These are phyloP conservation scores for Cryptococcus wingfieldii DNA, from an alignment of 1,284 basidiomycete genomes.

Conservation along the genomic window DNA sequence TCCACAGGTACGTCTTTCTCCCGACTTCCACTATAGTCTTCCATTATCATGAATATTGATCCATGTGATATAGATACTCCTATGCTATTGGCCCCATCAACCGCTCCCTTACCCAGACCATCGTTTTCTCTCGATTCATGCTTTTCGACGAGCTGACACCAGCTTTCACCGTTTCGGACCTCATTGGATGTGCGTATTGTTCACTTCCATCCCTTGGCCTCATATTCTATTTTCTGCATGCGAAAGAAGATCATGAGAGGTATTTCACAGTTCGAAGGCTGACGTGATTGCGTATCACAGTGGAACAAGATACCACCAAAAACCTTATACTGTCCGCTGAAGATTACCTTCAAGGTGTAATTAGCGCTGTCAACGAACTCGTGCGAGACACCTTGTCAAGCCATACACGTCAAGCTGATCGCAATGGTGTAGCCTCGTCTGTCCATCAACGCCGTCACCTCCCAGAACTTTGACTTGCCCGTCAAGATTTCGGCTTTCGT, in stretches of 20 bases:
- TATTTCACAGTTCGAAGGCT: not conserved
- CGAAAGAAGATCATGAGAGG: not conserved
- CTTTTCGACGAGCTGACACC: slow-evolving; percentile 44
- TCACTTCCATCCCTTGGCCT: not conserved
- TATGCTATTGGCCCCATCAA: slow-evolving; percentile 39
- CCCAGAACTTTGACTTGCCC: slow-evolving; percentile 46
- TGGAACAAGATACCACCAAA: slow-evolving; percentile 31
- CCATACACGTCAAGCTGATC: not conserved
- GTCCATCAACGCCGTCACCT: slow-evolving; percentile 48
- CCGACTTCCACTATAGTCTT: not conserved
- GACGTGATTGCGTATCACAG: slow-evolving; percentile 12
- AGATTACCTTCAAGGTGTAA: slow-evolving; percentile 50
- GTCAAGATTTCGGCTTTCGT: slow-evolving; percentile 48
- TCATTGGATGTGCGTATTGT: slow-evolving; percentile 42
- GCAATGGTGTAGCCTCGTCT: slow-evolving; percentile 37
- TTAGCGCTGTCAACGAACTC: slow-evolving; percentile 49
- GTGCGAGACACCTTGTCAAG: slow-evolving; percentile 1
- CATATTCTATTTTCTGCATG: too few relatives aligned
- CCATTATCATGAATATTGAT: not conserved
- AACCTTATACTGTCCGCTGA: slow-evolving; percentile 44
- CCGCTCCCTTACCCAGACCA: slow-evolving; percentile 38
- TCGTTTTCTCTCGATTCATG: slow-evolving; percentile 45
- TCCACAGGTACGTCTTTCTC: slow-evolving; percentile 34
- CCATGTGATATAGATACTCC: slow-evolving; percentile 30
- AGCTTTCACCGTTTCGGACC: slow-evolving; percentile 31